Percentiles rank a stretch among this genome's conserved stretches.
Evolutionary conservation across 2,329 filamentous ascomycete genomes (phyloP).

Genomic region (Mariannaea elegans): DNA sequence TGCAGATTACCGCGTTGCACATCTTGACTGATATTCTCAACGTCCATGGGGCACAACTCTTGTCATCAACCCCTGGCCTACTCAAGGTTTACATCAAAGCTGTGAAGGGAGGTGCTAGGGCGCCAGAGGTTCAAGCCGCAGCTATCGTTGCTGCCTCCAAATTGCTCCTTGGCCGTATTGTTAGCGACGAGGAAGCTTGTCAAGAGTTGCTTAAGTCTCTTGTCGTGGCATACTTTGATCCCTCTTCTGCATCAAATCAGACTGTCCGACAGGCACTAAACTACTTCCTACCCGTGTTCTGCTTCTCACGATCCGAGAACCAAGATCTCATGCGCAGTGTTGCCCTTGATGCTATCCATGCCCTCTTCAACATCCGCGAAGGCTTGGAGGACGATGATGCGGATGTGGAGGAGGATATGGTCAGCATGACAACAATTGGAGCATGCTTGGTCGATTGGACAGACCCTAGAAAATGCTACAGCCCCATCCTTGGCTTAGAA

Average conservation of each 20-base stretch:
- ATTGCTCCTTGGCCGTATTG: constrained; percentile 80
- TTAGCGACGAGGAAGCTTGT: constrained; percentile 73
- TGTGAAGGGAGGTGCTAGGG: constrained; percentile 74
- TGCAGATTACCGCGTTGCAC: constrained; percentile 90
- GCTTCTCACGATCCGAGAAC: constrained; percentile 84
- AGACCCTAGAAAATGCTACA: constrained; percentile 82
- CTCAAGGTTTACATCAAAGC: constrained; percentile 88
- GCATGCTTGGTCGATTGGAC: constrained; percentile 94
- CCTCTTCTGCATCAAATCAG: constrained; percentile 81
- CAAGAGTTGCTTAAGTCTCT: constrained; percentile 85
- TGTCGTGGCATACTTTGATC: constrained; percentile 89
- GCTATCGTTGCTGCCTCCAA: constrained; percentile 87
- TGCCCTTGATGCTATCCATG: constrained; percentile 77
- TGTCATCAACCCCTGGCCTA: constrained; percentile 72
- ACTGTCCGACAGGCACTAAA: constrained; percentile 85
- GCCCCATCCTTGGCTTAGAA: constrained; percentile 58
- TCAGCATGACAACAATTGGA: constrained; percentile 79
- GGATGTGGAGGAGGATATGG: constrained; percentile 80
- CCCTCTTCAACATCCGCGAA: constrained; percentile 77
- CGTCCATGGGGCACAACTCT: constrained; percentile 83
- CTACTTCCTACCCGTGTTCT: constrained; percentile 96
- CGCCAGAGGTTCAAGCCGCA: constrained; percentile 79
- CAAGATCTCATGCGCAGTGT: constrained; percentile 82
- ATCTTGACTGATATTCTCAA: constrained; percentile 94
- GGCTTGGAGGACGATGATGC: constrained; percentile 78